Conservation (phyloP, 768 basidiomycete genomes). For the Pleurotus sapidus region DNA sequence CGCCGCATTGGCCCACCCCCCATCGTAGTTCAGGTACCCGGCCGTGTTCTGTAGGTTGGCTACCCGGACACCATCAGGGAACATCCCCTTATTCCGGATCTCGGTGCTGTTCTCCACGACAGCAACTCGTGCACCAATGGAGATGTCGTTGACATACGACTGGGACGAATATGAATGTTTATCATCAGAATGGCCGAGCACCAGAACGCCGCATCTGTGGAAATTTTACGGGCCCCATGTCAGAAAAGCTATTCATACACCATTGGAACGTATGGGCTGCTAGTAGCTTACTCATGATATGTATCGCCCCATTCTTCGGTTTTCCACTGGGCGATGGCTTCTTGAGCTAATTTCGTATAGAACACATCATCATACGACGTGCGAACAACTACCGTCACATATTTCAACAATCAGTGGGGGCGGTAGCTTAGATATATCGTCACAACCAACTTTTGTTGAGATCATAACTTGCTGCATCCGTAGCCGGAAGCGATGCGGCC, state of each 20-base stretch:
- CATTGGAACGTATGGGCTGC: not conserved
- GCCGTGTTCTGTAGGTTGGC: conserved; percentile 30
- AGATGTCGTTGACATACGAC: conserved; percentile 62
- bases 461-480: conserved; percentile 73
- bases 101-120: conserved; percentile 32
- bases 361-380: conserved; percentile 69
- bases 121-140: conserved; percentile 50
- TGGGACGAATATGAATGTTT: conserved; percentile 42
- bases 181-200: conserved; percentile 39
- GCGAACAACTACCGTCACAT: conserved; percentile 54
- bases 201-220: conserved; percentile 65
- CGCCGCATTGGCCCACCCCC: conserved; percentile 84
- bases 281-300: conserved; percentile 73
- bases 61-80: conserved; percentile 39
- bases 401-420: not conserved
- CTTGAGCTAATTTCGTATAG: conserved; percentile 68
- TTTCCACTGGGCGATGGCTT: conserved; percentile 79
- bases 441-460: conserved; percentile 39
- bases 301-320: conserved; percentile 64
- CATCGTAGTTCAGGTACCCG: conserved; percentile 73
- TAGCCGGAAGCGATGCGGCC: conserved; percentile 65
- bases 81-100: conserved; percentile 36
- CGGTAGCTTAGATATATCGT: not conserved
- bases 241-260: not conserved
- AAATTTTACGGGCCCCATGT: not conserved